phyloP scores from a whole-genome alignment of 805 yeast species.

The Sugiyamaella marilandica region DNA sequence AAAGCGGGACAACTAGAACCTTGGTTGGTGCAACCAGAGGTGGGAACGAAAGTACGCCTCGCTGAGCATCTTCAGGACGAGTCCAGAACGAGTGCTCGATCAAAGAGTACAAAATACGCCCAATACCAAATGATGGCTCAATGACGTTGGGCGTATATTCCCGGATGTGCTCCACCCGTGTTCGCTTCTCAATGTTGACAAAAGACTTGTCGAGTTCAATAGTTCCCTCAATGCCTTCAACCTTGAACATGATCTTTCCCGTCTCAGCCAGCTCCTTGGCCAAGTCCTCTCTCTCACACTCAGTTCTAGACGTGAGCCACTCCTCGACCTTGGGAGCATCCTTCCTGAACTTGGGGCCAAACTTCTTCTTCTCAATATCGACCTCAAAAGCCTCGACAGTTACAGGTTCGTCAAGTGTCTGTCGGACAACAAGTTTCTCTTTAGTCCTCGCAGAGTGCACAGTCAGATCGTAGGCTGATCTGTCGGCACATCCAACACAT shows the following conservation, averaged over 20 bases:
- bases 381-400: slow-evolving; percentile 80
- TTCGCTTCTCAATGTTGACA: slow-evolving; percentile 69
- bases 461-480: slow-evolving; percentile 94
- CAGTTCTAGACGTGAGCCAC: slow-evolving; percentile 69
- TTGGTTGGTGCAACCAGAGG: slow-evolving; percentile 97
- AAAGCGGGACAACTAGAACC: slow-evolving; percentile 90
- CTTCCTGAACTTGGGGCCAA: slow-evolving; percentile 96
- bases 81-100: slow-evolving; percentile 95
- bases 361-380: slow-evolving; percentile 87
- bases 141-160: slow-evolving; percentile 96
- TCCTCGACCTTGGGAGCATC: slow-evolving; percentile 90
- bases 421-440: slow-evolving; percentile 92
- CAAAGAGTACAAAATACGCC: slow-evolving; percentile 88
- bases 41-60: slow-evolving; percentile 87
- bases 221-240: slow-evolving; percentile 56
- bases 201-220: slow-evolving; percentile 71
- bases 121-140: slow-evolving; percentile 99
- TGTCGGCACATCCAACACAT: slow-evolving; percentile 99
- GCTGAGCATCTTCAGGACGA: slow-evolving; percentile 83
- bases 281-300: slow-evolving; percentile 77
- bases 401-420: slow-evolving; percentile 78
- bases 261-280: slow-evolving; percentile 58
- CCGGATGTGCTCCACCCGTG: slow-evolving; percentile 82
- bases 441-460: slow-evolving; percentile 94
- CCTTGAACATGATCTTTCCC: slow-evolving; percentile 60